Percentiles rank a stretch among this genome's conserved stretches.
phyloP scores from a whole-genome alignment of 768 basidiomycete genomes.

The Naganishia kalamii region DNA sequence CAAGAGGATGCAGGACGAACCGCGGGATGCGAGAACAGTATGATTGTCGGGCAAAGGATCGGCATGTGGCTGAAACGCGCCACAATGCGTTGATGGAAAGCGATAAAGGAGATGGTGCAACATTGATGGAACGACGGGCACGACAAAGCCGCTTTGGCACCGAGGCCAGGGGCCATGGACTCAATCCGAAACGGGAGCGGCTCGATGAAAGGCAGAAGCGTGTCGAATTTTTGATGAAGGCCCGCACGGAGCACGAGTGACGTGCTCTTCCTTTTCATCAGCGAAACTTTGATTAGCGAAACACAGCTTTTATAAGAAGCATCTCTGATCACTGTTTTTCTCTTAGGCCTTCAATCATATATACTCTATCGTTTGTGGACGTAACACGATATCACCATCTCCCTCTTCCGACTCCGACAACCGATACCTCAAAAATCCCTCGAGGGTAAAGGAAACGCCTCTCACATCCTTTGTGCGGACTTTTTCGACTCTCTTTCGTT shows the following conservation, averaged over 20 bases:
- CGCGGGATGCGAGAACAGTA: too few species aligned
- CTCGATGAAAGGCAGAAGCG: not conserved
- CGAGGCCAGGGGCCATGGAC: not conserved
- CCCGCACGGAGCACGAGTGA: not conserved
- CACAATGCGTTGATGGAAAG: not conserved
- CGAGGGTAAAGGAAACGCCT: not conserved
- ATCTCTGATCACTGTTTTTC: not conserved
- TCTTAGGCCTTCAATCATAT: not conserved
- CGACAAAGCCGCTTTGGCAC: not conserved
- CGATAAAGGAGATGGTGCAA: not conserved
- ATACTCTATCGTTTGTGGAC: not conserved
- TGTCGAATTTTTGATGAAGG: not conserved
- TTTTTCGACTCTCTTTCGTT: not conserved
- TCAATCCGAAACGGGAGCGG: not conserved
- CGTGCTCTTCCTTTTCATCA: not conserved
- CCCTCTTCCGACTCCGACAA: not conserved
- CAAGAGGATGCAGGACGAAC: too few species aligned
- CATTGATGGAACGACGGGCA: not conserved
- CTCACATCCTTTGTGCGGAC: not conserved
- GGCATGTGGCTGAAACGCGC: too few species aligned
- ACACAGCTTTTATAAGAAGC: not conserved
- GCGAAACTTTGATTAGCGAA: not conserved
- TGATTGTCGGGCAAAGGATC: too few species aligned
- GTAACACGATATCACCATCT: not conserved
- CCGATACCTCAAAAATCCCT: not conserved